Evolutionary conservation across 202 grass and related monocot genomes (phyloP).

Genomic region (Brachypodium distachyon): DNA sequence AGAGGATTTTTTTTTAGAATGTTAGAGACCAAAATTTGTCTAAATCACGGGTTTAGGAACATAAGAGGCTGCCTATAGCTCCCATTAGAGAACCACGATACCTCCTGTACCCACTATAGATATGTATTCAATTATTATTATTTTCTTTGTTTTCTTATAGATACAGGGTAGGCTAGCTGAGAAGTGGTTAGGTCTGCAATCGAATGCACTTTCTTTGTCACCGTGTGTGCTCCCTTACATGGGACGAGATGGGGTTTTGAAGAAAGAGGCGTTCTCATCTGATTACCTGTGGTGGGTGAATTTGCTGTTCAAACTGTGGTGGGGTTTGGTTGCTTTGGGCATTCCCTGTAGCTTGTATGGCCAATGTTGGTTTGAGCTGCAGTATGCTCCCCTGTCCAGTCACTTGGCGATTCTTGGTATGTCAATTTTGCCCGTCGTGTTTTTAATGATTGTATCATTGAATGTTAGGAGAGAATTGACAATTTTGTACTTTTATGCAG

Average conservation of each 20-base stretch:
- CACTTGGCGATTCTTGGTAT: not conserved
- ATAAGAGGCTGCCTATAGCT: too few relatives aligned
- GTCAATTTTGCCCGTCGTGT: not conserved
- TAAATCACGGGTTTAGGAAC: too few relatives aligned
- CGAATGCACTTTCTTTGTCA: not conserved
- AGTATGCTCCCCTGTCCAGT: not conserved
- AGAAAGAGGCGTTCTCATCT: not conserved
- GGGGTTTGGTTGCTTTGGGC: not conserved
- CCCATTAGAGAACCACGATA: too few relatives aligned
- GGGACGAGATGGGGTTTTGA: not conserved
- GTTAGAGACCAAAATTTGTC: too few relatives aligned
- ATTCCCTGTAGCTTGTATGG: not conserved
- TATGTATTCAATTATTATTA: too few relatives aligned
- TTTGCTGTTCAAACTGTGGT: not conserved
- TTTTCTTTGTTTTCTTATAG: too few relatives aligned
- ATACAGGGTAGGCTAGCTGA: too few relatives aligned
- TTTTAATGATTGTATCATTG: not conserved
- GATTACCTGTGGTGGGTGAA: not conserved
- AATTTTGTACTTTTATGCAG: not conserved
- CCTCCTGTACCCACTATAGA: too few relatives aligned
- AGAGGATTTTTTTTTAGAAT: too few relatives aligned
- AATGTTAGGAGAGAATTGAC: not conserved
- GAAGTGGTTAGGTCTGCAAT: too few relatives aligned
- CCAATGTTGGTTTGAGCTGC: not conserved
- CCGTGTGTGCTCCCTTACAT: not conserved